A percentile compares a stretch with the other conserved stretches of the same genome.
Conservation (phyloP, 1,284 basidiomycete species). For the Phylloporus sp. region DNA sequence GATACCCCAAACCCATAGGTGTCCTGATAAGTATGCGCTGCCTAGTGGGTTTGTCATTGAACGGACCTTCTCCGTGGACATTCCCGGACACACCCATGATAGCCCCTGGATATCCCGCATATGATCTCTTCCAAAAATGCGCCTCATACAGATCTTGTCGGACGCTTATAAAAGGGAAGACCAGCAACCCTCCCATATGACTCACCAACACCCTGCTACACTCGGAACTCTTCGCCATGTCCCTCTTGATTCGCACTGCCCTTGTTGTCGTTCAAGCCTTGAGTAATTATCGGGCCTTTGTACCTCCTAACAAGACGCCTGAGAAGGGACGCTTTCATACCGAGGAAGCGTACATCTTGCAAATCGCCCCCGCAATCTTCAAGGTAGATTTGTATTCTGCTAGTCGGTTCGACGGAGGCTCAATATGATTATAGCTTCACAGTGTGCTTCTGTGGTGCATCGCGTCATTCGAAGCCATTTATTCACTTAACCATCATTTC, state of each 20-base stretch:
- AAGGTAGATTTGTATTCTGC: slow-evolving; percentile 45
- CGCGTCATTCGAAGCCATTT: slow-evolving; percentile 57
- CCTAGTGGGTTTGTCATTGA: neutral
- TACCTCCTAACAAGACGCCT: slow-evolving; percentile 66
- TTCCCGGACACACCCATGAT: slow-evolving; percentile 2
- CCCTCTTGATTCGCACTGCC: slow-evolving; percentile 49
- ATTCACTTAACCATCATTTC: slow-evolving; percentile 47
- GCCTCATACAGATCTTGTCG: slow-evolving; percentile 1
- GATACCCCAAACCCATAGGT: slow-evolving; percentile 1
- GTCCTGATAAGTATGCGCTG: slow-evolving; percentile 1
- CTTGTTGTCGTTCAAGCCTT: slow-evolving; percentile 59
- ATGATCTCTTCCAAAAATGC: slow-evolving; percentile 14
- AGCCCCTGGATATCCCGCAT: slow-evolving; percentile 10
- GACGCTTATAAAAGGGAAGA: slow-evolving; percentile 25
- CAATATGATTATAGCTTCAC: slow-evolving; percentile 51
- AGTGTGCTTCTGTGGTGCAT: slow-evolving; percentile 58
- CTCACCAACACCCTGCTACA: slow-evolving; percentile 3
- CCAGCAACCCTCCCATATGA: neutral
- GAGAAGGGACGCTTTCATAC: slow-evolving; percentile 62
- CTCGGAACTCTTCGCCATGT: slow-evolving; percentile 43
- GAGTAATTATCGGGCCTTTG: slow-evolving; percentile 62
- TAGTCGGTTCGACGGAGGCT: slow-evolving; percentile 4
- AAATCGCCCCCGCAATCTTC: slow-evolving; percentile 66
- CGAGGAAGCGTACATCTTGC: slow-evolving; percentile 59
- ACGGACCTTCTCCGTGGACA: slow-evolving; percentile 3